Conservation (phyloP, 805 yeast genomes). For the Candida mattraensis region DNA sequence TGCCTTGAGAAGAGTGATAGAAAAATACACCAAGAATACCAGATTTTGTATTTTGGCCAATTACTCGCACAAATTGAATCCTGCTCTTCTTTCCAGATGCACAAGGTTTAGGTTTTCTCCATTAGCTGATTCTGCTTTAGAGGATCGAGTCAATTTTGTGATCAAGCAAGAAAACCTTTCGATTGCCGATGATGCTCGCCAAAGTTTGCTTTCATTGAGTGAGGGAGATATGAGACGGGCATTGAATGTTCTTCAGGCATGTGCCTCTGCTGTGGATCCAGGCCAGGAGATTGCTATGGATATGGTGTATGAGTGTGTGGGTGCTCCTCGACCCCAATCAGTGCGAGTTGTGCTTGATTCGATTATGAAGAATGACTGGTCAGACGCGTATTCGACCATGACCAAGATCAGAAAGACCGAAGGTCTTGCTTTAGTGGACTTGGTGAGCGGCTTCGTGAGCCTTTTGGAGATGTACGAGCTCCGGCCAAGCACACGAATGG, state of each 20-base stretch:
- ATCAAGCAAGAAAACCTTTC: constrained; percentile 64
- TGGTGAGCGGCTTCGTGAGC: constrained; percentile 73
- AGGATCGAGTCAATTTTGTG: constrained; percentile 66
- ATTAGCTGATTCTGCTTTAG: constrained; percentile 63
- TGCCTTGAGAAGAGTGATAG: constrained; percentile 80
- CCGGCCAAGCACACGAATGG: constrained; percentile 57
- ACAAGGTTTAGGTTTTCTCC: constrained; percentile 94
- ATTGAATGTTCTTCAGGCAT: constrained; percentile 89
- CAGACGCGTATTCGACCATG: constrained; percentile 67
- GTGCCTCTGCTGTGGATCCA: constrained; percentile 69
- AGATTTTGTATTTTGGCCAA: constrained; percentile 94
- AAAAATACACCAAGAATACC: constrained; percentile 91
- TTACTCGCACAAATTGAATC: constrained; percentile 92
- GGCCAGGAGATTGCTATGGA: constrained; percentile 60
- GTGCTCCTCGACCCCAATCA: constrained; percentile 91
- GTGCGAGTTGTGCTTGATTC: constrained; percentile 73
- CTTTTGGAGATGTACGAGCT: constrained; percentile 70
- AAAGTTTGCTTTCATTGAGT: constrained; percentile 68
- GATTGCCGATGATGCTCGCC: constrained; percentile 57
- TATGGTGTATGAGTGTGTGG: constrained; percentile 90
- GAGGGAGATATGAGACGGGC: constrained; percentile 97
- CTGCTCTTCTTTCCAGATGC: constrained; percentile 92
- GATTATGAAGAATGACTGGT: constrained; percentile 85
- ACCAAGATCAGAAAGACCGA: constrained; percentile 62
- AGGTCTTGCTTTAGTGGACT: constrained; percentile 89